A percentile compares a stretch with the other conserved stretches of the same genome.
phyloP scores from a whole-genome alignment of 495 filamentous ascomycete genomes.

The Xylaria acuta region DNA sequence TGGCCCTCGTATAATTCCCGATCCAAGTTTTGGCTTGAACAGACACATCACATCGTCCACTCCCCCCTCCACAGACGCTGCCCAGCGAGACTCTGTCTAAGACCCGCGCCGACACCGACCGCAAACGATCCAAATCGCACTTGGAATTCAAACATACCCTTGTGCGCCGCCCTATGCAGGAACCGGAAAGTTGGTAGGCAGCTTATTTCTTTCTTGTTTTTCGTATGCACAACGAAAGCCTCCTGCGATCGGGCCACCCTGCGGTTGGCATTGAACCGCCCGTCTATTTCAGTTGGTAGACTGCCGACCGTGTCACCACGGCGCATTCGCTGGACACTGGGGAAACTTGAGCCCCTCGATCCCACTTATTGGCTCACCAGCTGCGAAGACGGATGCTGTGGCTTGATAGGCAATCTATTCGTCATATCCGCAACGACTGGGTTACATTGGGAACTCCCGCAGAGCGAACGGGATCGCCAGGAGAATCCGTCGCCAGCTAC shows the following conservation, averaged over 20 bases:
- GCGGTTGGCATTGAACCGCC: background rate
- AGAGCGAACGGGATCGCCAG: slow-evolving; percentile 18
- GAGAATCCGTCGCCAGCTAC: slow-evolving; percentile 16
- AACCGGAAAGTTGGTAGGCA: slow-evolving; percentile 20
- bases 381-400: slow-evolving; percentile 13
- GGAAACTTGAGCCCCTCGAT: slow-evolving; percentile 3
- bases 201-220: background rate
- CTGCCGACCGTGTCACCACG: slow-evolving; percentile 1
- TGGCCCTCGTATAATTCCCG: slow-evolving; percentile 8
- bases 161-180: background rate
- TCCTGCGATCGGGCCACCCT: slow-evolving; percentile 18
- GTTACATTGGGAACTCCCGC: slow-evolving; percentile 13
- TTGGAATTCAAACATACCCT: background rate
- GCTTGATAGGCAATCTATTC: slow-evolving; percentile 12
- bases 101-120: slow-evolving; percentile 23
- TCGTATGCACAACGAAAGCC: slow-evolving; percentile 25
- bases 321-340: slow-evolving; percentile 18
- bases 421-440: background rate
- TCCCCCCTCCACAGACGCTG: slow-evolving; percentile 1
- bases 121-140: slow-evolving; percentile 18
- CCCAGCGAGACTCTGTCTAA: slow-evolving; percentile 25
- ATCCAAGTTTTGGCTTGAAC: slow-evolving; percentile 3
- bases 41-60: slow-evolving; percentile 8
- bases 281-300: background rate
- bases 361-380: slow-evolving; percentile 11